Base-by-base conservation (phyloP, 345 rosid species). In the Angophora floribunda region DNA sequence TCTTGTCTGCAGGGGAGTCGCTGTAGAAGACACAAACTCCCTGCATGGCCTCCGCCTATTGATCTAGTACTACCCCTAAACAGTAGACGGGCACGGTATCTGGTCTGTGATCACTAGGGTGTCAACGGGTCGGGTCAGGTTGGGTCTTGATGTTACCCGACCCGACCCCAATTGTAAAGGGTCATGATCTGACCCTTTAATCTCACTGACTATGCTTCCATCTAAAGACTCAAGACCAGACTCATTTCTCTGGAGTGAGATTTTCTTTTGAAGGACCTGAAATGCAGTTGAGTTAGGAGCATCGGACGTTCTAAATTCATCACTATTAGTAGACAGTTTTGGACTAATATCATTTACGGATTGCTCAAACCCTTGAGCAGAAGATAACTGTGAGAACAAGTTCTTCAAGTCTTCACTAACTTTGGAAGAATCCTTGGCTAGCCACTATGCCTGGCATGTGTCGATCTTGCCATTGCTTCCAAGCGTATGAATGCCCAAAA, bases 161-260 rank as follows among this genome's bases (percentile, higher is more conserved):
- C n/a, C n/a, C n/a, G n/a, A n/a, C n/a, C n/a, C n/a, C n/a, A n/a
- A n/a, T n/a, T n/a, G n/a, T n/a, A n/a, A n/a, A n/a, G n/a, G n/a
- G n/a, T n/a, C n/a, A n/a, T n/a, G n/a, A n/a, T n/a, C n/a, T n/a
- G n/a, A n/a, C n/a, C 99, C 99, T 87, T 98, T 99, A 63, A 98
- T 95, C 92, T 97, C 99, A 28, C 93, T 90, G 87, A 97, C 96
- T 28, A 91, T 78, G 89, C 95, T 95, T 86, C 96, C 98, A 88
- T 98, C 99, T 63, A 95, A 86, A 12, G 99, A 98, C 90, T 75
- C 82, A 75, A 94, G 88, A 85, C 93, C 94, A 80, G 99, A 97
- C 92, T 98, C 99, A 50, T 98, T 97, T 88, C 99, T 94, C 87
- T 97, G 99, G 2, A 96, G 98, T 63, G 98, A 91, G 88, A 93